Evolutionary conservation across 257 asterid species (phyloP).

Genomic region (Rauvolfia tetraphylla): DNA sequence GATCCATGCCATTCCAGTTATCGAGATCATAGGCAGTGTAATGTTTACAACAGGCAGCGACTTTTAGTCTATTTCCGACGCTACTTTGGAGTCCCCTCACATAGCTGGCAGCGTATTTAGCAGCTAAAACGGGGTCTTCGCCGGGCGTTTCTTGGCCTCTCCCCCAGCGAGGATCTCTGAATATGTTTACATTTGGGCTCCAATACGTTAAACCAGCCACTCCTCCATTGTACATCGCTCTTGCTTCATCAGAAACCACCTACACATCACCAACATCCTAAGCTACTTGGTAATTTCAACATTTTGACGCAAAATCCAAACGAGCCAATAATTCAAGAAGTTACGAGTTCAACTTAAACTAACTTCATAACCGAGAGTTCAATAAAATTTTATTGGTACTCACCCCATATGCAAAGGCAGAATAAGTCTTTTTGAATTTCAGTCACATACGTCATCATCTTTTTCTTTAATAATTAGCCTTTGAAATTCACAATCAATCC

Average conservation of each 20-base stretch:
- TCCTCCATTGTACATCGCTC: conserved; percentile 95
- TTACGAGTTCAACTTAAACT: too few relatives aligned
- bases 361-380: too few relatives aligned
- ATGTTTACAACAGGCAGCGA: conserved; percentile 91
- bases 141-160: conserved; percentile 93
- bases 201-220: conserved; percentile 71
- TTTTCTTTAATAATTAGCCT: too few relatives aligned
- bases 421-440: too few relatives aligned
- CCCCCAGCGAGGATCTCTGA: conserved; percentile 92
- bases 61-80: conserved; percentile 45
- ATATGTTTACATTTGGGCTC: conserved; percentile 93
- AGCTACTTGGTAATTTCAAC: too few relatives aligned
- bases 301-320: too few relatives aligned
- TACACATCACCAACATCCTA: conserved; percentile 5
- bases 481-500: too few relatives aligned
- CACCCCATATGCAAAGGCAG: too few relatives aligned
- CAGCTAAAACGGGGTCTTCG: conserved; percentile 65
- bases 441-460: too few relatives aligned
- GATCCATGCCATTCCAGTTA: conserved; percentile 64
- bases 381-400: too few relatives aligned
- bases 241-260: conserved; percentile 89
- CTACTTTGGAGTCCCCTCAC: conserved; percentile 73
- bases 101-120: conserved; percentile 61
- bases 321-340: too few relatives aligned
- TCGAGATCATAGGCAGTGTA: conserved; percentile 91